Percentiles rank a stretch among this genome's conserved stretches.
Conservation (phyloP, 108 stramenopile species). For the Phaeodactylum tricornutum region DNA sequence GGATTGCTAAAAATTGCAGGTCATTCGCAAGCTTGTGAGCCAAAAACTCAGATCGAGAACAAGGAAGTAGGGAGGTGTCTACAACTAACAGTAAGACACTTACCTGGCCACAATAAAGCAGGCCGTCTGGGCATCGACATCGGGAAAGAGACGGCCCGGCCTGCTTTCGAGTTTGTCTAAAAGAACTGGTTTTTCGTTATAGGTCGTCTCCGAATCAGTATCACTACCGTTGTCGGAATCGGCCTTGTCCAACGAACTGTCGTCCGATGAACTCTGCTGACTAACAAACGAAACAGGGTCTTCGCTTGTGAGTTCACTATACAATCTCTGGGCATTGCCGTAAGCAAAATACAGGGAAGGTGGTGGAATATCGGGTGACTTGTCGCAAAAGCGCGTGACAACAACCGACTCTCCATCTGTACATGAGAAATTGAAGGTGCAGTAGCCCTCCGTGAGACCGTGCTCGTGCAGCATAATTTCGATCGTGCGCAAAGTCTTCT, state of each 20-base stretch:
- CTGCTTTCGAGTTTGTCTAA: not conserved
- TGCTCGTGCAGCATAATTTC: constrained; percentile 6
- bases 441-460: constrained; percentile 1
- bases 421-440: constrained; percentile 26
- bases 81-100: too few relatives aligned
- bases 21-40: too few relatives aligned
- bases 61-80: too few relatives aligned
- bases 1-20: too few relatives aligned
- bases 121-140: constrained; percentile 10
- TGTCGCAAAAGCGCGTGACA: constrained; percentile 32
- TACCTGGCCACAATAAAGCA: constrained; percentile 15
- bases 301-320: not conserved
- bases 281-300: not conserved
- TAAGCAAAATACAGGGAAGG: constrained; percentile 24
- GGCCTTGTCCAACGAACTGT: too few relatives aligned
- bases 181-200: not conserved
- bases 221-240: too few relatives aligned
- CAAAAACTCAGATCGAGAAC: too few relatives aligned
- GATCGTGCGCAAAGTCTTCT: constrained; percentile 14
- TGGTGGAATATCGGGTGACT: constrained; percentile 15
- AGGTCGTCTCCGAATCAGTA: too few relatives aligned
- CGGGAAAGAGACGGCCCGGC: constrained; percentile 7
- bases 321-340: constrained; percentile 4
- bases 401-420: constrained; percentile 34
- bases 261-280: not conserved